A percentile compares a stretch with the other conserved stretches of the same genome.
Conservation (phyloP, 2,329 filamentous ascomycete species). For the Botrytis medusae region DNA sequence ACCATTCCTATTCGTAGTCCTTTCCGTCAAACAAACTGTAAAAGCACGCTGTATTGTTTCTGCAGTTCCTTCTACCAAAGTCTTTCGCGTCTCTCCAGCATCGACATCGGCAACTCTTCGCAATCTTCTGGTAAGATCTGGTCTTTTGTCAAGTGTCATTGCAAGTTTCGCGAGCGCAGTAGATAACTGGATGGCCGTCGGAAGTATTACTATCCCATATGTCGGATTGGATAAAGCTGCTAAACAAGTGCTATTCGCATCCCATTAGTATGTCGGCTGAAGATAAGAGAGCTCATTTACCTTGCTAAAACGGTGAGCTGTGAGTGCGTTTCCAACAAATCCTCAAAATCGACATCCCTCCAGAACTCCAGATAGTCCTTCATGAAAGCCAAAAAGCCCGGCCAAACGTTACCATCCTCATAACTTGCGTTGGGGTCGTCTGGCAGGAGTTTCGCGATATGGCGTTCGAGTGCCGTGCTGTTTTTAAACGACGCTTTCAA, state of each 20-base stretch:
- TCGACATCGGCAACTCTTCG: slow-evolving; percentile 49
- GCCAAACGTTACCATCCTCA: slow-evolving; percentile 68
- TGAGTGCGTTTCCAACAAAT: slow-evolving; percentile 73
- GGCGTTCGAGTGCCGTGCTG: slow-evolving; percentile 56
- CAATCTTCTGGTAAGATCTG: slow-evolving; percentile 72
- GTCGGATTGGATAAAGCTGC: slow-evolving; percentile 77
- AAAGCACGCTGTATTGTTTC: slow-evolving; percentile 90
- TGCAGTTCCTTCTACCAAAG: slow-evolving; percentile 81
- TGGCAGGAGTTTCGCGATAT: slow-evolving; percentile 64
- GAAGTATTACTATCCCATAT: slow-evolving; percentile 77
- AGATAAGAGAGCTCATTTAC: slow-evolving; percentile 49
- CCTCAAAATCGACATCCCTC: slow-evolving; percentile 74
- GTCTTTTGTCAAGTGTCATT: slow-evolving; percentile 77
- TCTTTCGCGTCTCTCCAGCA: slow-evolving; percentile 67
- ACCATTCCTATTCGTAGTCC: slow-evolving; percentile 61
- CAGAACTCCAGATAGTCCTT: slow-evolving; percentile 79
- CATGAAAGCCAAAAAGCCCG: slow-evolving; percentile 75
- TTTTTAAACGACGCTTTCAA: slow-evolving; percentile 57
- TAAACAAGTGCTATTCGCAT: slow-evolving; percentile 65
- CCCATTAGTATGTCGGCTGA: slow-evolving; percentile 19
- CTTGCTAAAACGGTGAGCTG: slow-evolving; percentile 72
- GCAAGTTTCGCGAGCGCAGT: slow-evolving; percentile 78
- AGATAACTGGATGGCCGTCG: slow-evolving; percentile 79
- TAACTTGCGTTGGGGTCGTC: slow-evolving; percentile 63
- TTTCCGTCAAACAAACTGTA: slow-evolving; percentile 82